Base-by-base conservation (phyloP, 768 basidiomycete genomes). In the Mycena rebaudengoi region DNA sequence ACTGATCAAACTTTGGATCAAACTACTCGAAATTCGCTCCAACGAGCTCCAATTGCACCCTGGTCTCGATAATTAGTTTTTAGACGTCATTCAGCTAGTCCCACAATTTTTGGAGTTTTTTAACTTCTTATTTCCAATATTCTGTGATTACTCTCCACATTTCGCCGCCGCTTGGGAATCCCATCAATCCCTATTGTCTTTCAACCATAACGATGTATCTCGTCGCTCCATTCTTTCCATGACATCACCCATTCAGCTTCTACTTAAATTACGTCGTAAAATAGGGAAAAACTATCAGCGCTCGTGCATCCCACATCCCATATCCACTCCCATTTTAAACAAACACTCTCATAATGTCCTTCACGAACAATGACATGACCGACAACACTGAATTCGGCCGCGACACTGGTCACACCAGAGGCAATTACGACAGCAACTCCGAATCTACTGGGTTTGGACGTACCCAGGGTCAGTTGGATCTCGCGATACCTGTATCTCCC, bases 141-240 rank as follows among this genome's bases (percentile, higher is more conserved):
- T n/a, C n/a, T n/a, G n/a, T n/a, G n/a, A n/a, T 80, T 60, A 44
- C 83, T 11, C 73, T 66, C 10, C 67, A 45, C 2, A 45, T 12
- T 23, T 26, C 25, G 4, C 25, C 2, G 29, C n/a, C 7, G 4
- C 41, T 28, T 3, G 18, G 8, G 5, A 49, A 49, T 49, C 18
- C 29, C 46, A 30, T n/a, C 2, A 8, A 2, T 18, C 28, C 21
- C 3, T 11, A 29, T 10, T 14, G 5, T 20, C 21, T 30, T 8
- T 16, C 7, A 8, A 11, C 44, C 25, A 5, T n/a, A n/a, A n/a
- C n/a, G n/a, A n/a, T 30, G 29, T 30, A n/a, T 30, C 46, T 30
- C 26, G 1, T 3, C 10, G 18, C 18, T 30, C 29, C 46, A 13
- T 8, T 28, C 2, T 6, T 28, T 2, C 1, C 30, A 49, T 49